A percentile compares a stretch with the other conserved stretches of the same genome.
Evolutionary conservation across 768 basidiomycete genomes (phyloP).

Genomic region (Candolleomyces eurysporus): DNA sequence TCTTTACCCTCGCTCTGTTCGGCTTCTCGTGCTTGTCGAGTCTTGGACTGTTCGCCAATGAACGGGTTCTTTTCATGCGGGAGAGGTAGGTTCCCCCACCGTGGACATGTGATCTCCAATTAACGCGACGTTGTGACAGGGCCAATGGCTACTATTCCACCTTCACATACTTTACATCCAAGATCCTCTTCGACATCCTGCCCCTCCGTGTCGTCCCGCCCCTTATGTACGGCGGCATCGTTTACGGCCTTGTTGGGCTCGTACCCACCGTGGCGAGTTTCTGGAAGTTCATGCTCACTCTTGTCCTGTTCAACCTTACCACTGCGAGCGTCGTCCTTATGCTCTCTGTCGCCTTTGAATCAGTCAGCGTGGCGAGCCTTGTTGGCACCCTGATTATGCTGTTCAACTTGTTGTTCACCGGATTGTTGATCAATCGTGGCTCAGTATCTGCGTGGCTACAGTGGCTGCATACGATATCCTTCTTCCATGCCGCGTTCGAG

Average conservation of each 20-base stretch:
- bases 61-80: slow-evolving; percentile 96
- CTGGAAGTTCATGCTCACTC: slow-evolving; percentile 97
- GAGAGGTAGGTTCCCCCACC: slow-evolving; percentile 62
- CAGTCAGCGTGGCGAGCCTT: slow-evolving; percentile 85
- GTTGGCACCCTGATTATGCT: slow-evolving; percentile 97
- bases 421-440: slow-evolving; percentile 91
- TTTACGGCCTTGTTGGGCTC: slow-evolving; percentile 92
- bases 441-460: slow-evolving; percentile 68
- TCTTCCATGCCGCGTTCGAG: slow-evolving; percentile 99
- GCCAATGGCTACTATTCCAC: slow-evolving; percentile 98
- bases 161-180: slow-evolving; percentile 94
- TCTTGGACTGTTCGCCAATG: slow-evolving; percentile 90
- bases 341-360: slow-evolving; percentile 86
- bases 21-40: slow-evolving; percentile 97
- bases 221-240: slow-evolving; percentile 91
- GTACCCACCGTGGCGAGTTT: slow-evolving; percentile 87
- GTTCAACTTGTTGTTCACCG: slow-evolving; percentile 99
- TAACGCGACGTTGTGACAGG: slow-evolving; percentile 37
- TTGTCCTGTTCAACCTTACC: slow-evolving; percentile 95
- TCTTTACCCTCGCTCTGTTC: slow-evolving; percentile 95
- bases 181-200: slow-evolving; percentile 96
- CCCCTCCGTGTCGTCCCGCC: slow-evolving; percentile 94
- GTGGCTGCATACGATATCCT: slow-evolving; percentile 90
- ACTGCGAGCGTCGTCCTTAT: slow-evolving; percentile 91
- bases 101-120: not conserved